These are phyloP conservation scores for Sporothrix schenckii DNA, from an alignment of 2,329 filamentous ascomycete genomes.

Conservation along the genomic window DNA sequence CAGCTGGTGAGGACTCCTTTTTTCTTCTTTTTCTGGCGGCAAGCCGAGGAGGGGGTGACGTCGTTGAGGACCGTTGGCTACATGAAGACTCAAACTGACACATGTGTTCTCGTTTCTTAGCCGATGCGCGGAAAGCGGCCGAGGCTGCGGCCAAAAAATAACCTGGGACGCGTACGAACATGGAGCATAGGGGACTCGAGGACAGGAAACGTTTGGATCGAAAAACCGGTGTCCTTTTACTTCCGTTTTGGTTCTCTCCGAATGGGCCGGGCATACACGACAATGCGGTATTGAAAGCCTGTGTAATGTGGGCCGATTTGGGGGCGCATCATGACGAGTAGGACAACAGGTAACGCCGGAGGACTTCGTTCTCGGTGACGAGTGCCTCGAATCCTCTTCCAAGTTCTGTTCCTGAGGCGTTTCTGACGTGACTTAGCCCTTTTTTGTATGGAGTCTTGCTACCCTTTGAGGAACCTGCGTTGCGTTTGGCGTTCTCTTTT, in stretches of 20 bases:
- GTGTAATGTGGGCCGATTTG: neutral
- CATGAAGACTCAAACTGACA: neutral
- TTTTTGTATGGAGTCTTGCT: neutral
- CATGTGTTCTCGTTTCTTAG: constrained; percentile 41
- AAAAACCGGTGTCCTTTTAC: neutral
- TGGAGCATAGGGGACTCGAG: neutral
- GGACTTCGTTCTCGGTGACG: neutral
- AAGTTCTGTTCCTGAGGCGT: neutral
- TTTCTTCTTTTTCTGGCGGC: neutral
- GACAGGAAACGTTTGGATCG: neutral
- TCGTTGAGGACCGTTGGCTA: neutral
- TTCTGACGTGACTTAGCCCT: neutral
- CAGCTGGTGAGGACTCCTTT: constrained; percentile 51
- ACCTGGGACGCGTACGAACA: neutral
- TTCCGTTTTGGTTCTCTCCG: neutral
- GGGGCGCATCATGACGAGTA: neutral
- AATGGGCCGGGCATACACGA: neutral
- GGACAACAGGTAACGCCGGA: neutral
- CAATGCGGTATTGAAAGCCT: neutral
- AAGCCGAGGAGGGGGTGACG: neutral
- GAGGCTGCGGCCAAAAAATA: constrained; percentile 41
- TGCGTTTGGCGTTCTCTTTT: constrained; percentile 21
- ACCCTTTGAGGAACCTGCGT: neutral
- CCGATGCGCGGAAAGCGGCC: constrained; percentile 55
- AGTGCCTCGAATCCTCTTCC: neutral